Evolutionary conservation across 495 filamentous ascomycete genomes (phyloP).

Genomic region (Penicillium longicatenatum): DNA sequence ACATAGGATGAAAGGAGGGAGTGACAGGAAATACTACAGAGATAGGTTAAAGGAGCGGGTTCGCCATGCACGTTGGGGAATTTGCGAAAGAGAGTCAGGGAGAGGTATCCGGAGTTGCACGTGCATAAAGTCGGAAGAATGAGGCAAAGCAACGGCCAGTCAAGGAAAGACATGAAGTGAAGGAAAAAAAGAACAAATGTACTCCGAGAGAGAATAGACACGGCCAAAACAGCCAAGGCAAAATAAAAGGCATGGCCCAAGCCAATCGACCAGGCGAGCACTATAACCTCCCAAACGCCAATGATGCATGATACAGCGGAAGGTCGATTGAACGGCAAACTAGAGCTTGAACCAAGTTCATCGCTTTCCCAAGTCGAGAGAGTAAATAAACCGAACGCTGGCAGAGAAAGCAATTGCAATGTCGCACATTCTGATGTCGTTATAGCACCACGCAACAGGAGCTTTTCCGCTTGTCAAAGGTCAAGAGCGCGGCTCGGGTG

Average conservation of each 20-base stretch:
- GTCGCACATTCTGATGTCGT: conserved; percentile 36
- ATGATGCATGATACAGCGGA: conserved; percentile 47
- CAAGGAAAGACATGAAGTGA: conserved; percentile 22
- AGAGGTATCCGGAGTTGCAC: conserved; percentile 34
- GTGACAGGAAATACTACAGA: conserved; percentile 24
- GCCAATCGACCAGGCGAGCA: conserved; percentile 25
- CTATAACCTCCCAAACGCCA: conserved; percentile 44
- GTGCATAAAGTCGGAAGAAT: conserved; percentile 24
- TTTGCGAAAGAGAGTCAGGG: conserved; percentile 25
- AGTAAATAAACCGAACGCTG: conserved; percentile 27
- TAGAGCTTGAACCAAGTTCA: conserved; percentile 17
- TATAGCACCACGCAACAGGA: conserved; percentile 90
- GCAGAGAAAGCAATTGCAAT: conserved; percentile 27
- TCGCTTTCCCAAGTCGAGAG: conserved; percentile 25
- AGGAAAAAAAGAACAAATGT: conserved; percentile 21
- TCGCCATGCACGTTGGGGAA: conserved; percentile 32
- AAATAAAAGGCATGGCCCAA: conserved; percentile 19
- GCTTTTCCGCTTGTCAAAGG: conserved; percentile 84
- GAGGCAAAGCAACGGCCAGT: conserved; percentile 12
- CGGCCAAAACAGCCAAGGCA: conserved; percentile 12
- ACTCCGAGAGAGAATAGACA: conserved; percentile 27
- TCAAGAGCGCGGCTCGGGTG: conserved; percentile 89
- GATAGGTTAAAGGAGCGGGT: conserved; percentile 19
- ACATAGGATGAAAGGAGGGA: conserved; percentile 18
- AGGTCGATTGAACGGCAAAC: conserved; percentile 15